Conservation (phyloP, 441 rosid species). For the Omphalea diandra region DNA sequence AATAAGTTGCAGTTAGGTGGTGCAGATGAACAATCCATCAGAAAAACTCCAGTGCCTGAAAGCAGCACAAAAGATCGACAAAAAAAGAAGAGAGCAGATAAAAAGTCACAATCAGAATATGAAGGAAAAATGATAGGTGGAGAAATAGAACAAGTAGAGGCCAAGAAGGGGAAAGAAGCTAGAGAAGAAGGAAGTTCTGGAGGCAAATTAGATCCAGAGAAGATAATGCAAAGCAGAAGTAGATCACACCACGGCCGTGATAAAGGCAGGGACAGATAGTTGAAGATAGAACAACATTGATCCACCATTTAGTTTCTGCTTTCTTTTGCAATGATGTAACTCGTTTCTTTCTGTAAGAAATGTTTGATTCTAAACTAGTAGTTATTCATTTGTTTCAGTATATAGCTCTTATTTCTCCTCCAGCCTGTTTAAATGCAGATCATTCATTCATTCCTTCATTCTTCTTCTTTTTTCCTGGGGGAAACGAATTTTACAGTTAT, state of each 20-base stretch:
- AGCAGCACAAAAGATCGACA: constrained; percentile 36
- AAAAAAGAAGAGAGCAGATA: constrained; percentile 35
- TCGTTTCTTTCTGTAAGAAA: no score
- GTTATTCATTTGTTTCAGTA: no score
- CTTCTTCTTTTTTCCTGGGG: no score
- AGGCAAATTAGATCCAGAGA: constrained; percentile 29
- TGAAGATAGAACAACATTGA: no score
- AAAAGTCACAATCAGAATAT: constrained; percentile 8
- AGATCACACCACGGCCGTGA: constrained; percentile 43
- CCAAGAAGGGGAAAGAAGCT: constrained; percentile 37
- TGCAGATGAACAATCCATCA: constrained; percentile 23
- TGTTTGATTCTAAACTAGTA: no score
- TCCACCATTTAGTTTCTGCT: no score
- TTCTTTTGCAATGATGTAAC: no score
- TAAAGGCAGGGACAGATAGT: constrained; percentile 50
- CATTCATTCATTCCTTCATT: no score
- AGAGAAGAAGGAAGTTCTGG: constrained; percentile 36
- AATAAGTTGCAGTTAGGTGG: constrained; percentile 45
- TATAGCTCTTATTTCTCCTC: no score
- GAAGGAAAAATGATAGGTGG: constrained; percentile 32
- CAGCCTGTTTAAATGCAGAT: no score
- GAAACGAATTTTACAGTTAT: no score
- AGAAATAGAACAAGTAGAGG: constrained; percentile 32
- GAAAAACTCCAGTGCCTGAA: no score
- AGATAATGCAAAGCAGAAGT: constrained; percentile 39